Percentiles rank a stretch among this genome's conserved stretches.
These are phyloP conservation scores for Xylariaceae sp. DNA, from an alignment of 2,329 filamentous ascomycete species.

Conservation along the genomic window DNA sequence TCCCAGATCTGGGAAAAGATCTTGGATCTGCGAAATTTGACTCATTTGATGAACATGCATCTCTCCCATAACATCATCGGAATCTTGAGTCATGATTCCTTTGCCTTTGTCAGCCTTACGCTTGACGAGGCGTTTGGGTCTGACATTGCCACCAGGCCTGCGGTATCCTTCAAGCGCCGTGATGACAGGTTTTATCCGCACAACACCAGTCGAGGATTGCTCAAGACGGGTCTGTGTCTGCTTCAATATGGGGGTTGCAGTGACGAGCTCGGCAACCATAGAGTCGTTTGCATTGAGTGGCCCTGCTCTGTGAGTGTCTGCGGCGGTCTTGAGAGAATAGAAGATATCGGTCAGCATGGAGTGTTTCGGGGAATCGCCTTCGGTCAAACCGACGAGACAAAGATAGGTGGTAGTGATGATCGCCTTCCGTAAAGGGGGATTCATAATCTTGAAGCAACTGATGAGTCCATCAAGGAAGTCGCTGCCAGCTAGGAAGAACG, in stretches of 20 bases:
- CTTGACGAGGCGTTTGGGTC: constrained; percentile 49
- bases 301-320: constrained; percentile 60
- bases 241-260: constrained; percentile 71
- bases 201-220: constrained; percentile 46
- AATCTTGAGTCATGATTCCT: constrained; percentile 37
- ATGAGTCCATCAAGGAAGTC: constrained; percentile 81
- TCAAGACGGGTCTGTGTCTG: constrained; percentile 57
- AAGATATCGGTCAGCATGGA: constrained; percentile 79
- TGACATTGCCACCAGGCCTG: constrained; percentile 50
- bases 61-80: constrained; percentile 40
- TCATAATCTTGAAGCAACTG: constrained; percentile 62
- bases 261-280: constrained; percentile 78
- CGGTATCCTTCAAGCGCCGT: constrained; percentile 59
- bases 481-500: constrained; percentile 74
- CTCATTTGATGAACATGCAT: constrained; percentile 81
- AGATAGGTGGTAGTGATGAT: constrained; percentile 74
- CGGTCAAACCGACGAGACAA: constrained; percentile 68
- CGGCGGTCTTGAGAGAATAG: constrained; percentile 72
- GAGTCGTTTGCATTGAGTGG: constrained; percentile 62
- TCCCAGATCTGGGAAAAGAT: constrained; percentile 85
- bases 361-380: constrained; percentile 64
- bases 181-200: constrained; percentile 59
- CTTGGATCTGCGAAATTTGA: constrained; percentile 85
- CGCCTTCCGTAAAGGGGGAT: constrained; percentile 60
- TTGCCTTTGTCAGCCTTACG: constrained; percentile 68